These are phyloP conservation scores for Tephrocybe sp. DNA, from an alignment of 768 basidiomycete species.

Conservation along the genomic window DNA sequence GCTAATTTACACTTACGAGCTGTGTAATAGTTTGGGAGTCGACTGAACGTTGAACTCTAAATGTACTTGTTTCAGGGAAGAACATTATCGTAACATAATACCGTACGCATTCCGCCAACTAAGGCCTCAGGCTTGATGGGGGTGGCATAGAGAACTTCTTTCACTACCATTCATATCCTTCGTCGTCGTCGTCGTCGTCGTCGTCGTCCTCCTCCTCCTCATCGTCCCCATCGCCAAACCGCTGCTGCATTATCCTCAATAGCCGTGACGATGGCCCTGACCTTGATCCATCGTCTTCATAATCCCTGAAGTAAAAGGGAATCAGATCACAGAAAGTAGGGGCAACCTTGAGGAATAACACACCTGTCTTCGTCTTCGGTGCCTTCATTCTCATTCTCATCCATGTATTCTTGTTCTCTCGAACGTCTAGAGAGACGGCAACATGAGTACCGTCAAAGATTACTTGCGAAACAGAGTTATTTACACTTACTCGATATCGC, in stretches of 20 bases:
- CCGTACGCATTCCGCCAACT: too few species aligned
- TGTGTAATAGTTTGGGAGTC: too few species aligned
- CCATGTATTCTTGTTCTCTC: neutral
- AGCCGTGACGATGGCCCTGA: neutral
- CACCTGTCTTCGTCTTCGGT: constrained; percentile 1
- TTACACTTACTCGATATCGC: constrained; percentile 6
- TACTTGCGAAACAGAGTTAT: neutral
- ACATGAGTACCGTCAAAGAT: neutral
- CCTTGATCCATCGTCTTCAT: constrained; percentile 8
- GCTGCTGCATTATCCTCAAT: constrained; percentile 4
- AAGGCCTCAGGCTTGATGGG: too few species aligned
- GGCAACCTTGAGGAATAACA: neutral
- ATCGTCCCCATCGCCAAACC: neutral
- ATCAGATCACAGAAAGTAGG: too few species aligned
- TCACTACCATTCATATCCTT: neutral
- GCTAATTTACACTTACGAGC: too few species aligned
- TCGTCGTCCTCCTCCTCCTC: neutral
- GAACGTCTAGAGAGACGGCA: neutral
- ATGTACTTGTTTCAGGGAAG: too few species aligned
- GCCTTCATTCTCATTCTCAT: neutral
- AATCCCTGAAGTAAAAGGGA: neutral
- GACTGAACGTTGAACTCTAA: too few species aligned
- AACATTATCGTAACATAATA: too few species aligned
- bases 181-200: neutral
- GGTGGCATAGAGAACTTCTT: too few species aligned